These are phyloP conservation scores for Plectosphaerella cucumerina DNA, from an alignment of 2,329 filamentous ascomycete species.

Conservation along the genomic window DNA sequence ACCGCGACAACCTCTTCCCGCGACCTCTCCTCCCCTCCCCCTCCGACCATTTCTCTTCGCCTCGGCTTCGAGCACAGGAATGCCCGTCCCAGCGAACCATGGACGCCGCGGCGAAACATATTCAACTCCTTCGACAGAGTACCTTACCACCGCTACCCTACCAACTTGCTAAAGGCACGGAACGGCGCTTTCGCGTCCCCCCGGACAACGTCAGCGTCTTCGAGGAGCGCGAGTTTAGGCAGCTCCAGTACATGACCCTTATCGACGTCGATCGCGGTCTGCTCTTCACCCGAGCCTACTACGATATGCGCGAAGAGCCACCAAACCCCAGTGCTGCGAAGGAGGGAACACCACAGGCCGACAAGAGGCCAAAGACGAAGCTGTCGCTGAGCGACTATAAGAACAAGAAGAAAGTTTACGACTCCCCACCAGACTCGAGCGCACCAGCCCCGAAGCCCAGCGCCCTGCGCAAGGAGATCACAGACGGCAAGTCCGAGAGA, in stretches of 20 bases:
- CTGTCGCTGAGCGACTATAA: constrained; percentile 57
- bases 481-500: constrained; percentile 9
- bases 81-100: constrained; percentile 37
- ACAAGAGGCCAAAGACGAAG: constrained; percentile 46
- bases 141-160: constrained; percentile 49
- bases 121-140: constrained; percentile 47
- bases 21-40: neutral
- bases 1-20: too few species aligned
- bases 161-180: constrained; percentile 45
- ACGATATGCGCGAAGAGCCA: constrained; percentile 52
- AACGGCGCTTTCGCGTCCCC: constrained; percentile 41
- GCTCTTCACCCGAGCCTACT: constrained; percentile 52
- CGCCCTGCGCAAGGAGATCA: constrained; percentile 14
- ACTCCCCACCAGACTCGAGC: constrained; percentile 10
- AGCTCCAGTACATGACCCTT: constrained; percentile 54
- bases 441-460: constrained; percentile 19
- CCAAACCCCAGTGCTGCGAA: constrained; percentile 33
- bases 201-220: constrained; percentile 33
- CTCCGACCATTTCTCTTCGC: neutral
- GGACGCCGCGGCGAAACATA: constrained; percentile 56
- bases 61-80: constrained; percentile 7
- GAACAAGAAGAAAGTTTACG: constrained; percentile 38
- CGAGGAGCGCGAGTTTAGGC: constrained; percentile 46
- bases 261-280: constrained; percentile 55
- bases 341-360: constrained; percentile 34